These are phyloP conservation scores for Solanum pimpinellifolium DNA, from an alignment of 257 asterid species.

Conservation along the genomic window DNA sequence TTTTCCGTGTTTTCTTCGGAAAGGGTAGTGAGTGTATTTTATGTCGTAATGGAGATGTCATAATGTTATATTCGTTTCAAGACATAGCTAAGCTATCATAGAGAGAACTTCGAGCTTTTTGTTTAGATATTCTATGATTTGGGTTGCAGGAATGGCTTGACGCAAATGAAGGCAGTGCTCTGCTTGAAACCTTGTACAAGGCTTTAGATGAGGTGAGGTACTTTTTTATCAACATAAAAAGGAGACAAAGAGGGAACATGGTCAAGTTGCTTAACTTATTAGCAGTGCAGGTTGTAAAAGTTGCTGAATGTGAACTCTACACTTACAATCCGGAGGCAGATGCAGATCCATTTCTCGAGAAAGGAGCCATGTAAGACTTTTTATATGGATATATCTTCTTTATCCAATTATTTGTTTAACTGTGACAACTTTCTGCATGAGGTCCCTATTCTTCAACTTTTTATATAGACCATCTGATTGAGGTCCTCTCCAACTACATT, in stretches of 20 bases:
- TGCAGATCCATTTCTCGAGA: conserved; percentile 76
- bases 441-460: neutral
- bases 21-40: neutral
- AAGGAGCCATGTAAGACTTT: conserved; percentile 72
- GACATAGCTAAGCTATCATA: neutral
- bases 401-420: neutral
- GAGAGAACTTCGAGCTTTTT: neutral
- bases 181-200: conserved; percentile 64
- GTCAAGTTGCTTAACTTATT: neutral
- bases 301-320: conserved; percentile 88
- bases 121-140: neutral
- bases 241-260: neutral
- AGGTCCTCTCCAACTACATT: neutral
- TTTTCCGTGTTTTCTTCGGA: neutral
- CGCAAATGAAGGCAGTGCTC: conserved; percentile 43
- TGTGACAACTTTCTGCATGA: neutral
- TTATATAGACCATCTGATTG: neutral
- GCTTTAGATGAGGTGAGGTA: conserved; percentile 82
- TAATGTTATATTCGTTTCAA: neutral
- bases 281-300: conserved; percentile 63
- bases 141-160: conserved; percentile 80
- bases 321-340: conserved; percentile 83
- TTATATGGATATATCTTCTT: neutral
- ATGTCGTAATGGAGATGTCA: neutral
- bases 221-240: neutral